Evolutionary conservation across 108 stramenopile species (phyloP).

Genomic region (Cyclostephanos tholiformis): DNA sequence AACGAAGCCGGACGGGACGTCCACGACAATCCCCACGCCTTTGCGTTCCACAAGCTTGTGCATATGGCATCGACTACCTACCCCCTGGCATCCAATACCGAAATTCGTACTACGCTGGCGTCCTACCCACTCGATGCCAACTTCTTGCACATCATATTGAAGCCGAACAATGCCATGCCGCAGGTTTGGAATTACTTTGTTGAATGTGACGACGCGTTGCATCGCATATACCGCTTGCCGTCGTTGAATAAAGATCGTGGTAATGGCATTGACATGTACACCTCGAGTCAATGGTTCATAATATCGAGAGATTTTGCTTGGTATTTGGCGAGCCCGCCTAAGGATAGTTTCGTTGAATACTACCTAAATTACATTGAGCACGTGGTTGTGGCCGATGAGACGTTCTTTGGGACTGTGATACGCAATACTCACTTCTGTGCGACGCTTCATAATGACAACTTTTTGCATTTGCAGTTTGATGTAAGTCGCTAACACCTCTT

Average conservation of each 20-base stretch:
- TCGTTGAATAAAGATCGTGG: slow-evolving; percentile 57
- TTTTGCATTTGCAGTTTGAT: slow-evolving; percentile 91
- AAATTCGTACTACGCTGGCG: slow-evolving; percentile 84
- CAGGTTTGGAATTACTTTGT: slow-evolving; percentile 92
- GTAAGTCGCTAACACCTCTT: background rate
- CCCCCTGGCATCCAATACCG: slow-evolving; percentile 87
- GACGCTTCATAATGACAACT: slow-evolving; percentile 89
- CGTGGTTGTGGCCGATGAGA: slow-evolving; percentile 95
- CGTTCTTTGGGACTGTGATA: slow-evolving; percentile 93
- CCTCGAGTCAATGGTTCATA: slow-evolving; percentile 94
- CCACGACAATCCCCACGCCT: slow-evolving; percentile 45
- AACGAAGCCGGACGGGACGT: slow-evolving; percentile 31
- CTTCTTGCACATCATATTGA: slow-evolving; percentile 77
- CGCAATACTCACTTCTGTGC: slow-evolving; percentile 85
- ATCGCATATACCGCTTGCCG: slow-evolving; percentile 89
- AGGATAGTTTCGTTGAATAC: slow-evolving; percentile 73
- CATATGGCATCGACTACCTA: slow-evolving; percentile 91
- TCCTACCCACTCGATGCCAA: slow-evolving; percentile 86
- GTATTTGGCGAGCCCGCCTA: slow-evolving; percentile 74
- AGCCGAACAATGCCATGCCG: slow-evolving; percentile 65
- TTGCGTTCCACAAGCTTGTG: slow-evolving; percentile 82
- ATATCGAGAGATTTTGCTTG: slow-evolving; percentile 89
- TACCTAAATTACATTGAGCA: slow-evolving; percentile 82
- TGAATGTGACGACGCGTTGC: slow-evolving; percentile 93
- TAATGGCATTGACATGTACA: slow-evolving; percentile 78